Base-by-base conservation (phyloP, 2,329 filamentous ascomycete species). In the Emmonsiellopsis sp. region DNA sequence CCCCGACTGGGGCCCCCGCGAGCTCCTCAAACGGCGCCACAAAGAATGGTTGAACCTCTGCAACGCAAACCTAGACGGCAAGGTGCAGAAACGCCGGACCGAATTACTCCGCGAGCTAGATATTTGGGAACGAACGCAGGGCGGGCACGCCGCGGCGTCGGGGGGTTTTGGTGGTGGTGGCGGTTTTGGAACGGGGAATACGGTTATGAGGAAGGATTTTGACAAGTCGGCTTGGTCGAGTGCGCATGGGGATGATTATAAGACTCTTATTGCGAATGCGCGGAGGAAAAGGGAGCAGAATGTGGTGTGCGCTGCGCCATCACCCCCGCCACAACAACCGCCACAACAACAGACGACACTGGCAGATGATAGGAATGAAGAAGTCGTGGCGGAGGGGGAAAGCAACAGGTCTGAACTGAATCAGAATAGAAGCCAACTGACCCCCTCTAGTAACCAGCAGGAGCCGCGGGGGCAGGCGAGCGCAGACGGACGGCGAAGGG, bases 51-150 rank as follows among this genome's bases (percentile, higher is more conserved):
- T 93, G 50, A 96, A 93, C 39, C 73, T 98, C 14, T 96, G 89
- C 86, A 98, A 98, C 68, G 88, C 94, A 9, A 98, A 98, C 66
- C 95, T 90, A 70, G 93, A 98, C 68, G 86, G 91, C 2, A 80
- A 80, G 37, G 74, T 75, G 1, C 89, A 89, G 0, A 87, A 86
- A 65, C 76, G 77, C 9, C 88, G 87, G 58, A 64, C 72, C 6
- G 85, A 93, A 54, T 69, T 98, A 4, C 70, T 95, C 13, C 81
- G 80, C 11, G 92, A 97, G 56, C 69, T 98, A 10, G 86, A 92
- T 21, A 71, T 81, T 1, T 97, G 93, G 92, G 93, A 98, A 69
- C 79, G 83, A 44, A 92, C 87, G 0, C 83, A 94, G 58, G 88
- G 88, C 7, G 80, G 81, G 1, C 74, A 75, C 1, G 62, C 53